Evolutionary conservation across 2,329 filamentous ascomycete genomes (phyloP), one percentile per base, ranked within the genome.

Genomic region (Penicillium brasilianum): DNA sequence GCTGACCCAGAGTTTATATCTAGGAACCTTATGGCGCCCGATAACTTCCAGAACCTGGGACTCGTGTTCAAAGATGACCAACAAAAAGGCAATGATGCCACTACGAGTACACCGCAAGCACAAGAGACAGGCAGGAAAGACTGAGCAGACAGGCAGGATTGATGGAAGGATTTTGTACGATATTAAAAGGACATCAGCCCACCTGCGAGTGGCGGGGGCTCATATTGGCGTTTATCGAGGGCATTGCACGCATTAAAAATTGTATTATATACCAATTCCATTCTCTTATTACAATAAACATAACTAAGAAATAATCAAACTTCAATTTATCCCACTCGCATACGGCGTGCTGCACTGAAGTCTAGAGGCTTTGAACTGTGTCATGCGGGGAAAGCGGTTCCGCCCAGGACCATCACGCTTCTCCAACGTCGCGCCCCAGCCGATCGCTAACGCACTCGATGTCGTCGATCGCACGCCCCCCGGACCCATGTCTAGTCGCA

Each of bases 21-120:
- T 44, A 93, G 93, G 69, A 97, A 98, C 74, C 82, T 99, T 34
- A 99, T 99, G 95, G 93, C 93, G 8, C 92, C 87, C 69, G 95
- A 99, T 73, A 91, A 96, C 61, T 95, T 98, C 78, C 92, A 91
- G 77, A 99, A 99, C 73, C 82, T 99, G 43, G 95, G 95, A 0
- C 95, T 96, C 69, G 80, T 82, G 6, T 82, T 85, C 61, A 83
- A 86, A 48, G 77, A 78, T 25, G 66, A 71, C 4, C 66, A 69
- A 36, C 54, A 61, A 20, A 65, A 70, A 37, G 59, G 55, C 10
- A 53, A 55, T n/a, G 30, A 55, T n/a, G 28, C 56, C 0, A 20
- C 63, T 4, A 56, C 30, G 18, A 48, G 16, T 36, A 48, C 41
- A 13, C 28, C 58, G 18, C 49, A 55, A 43, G 16, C 55, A 41